phyloP scores from a whole-genome alignment of 805 yeast species.

The Wickerhamomyces tratensis region DNA sequence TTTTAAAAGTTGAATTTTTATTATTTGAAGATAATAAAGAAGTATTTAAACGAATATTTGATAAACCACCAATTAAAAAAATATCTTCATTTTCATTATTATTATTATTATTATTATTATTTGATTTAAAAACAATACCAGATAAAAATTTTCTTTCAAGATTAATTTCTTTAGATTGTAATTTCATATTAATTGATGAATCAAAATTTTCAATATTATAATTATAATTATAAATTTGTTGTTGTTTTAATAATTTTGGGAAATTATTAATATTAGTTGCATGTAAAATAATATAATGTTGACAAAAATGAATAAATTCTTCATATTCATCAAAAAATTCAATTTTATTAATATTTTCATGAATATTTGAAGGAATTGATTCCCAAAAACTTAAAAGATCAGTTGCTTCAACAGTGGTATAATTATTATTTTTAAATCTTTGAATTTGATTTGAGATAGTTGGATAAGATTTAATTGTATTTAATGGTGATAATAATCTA shows the following conservation, averaged over 20 bases:
- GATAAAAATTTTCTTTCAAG: slow-evolving; percentile 9
- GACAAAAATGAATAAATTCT: slow-evolving; percentile 66
- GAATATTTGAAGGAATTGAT: slow-evolving; percentile 28
- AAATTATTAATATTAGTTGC: slow-evolving; percentile 33
- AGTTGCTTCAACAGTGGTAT: slow-evolving; percentile 33
- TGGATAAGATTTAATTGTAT: slow-evolving; percentile 52
- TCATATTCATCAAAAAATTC: slow-evolving; percentile 83
- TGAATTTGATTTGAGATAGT: slow-evolving; percentile 34
- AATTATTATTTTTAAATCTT: slow-evolving; percentile 42
- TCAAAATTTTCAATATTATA: not conserved
- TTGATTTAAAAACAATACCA: not conserved
- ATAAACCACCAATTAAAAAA: slow-evolving; percentile 28
- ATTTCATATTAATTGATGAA: too few relatives aligned
- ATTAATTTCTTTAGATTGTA: not conserved
- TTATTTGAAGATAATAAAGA: slow-evolving; percentile 1
- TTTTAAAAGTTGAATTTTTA: slow-evolving; percentile 3
- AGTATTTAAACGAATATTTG: slow-evolving; percentile 17
- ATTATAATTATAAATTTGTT: not conserved
- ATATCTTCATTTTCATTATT: slow-evolving; percentile 1
- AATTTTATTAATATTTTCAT: slow-evolving; percentile 31
- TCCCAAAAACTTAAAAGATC: slow-evolving; percentile 57
- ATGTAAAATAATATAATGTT: slow-evolving; percentile 63
- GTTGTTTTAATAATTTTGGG: not conserved
- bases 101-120: too few relatives aligned
- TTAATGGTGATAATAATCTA: slow-evolving; percentile 57